Conservation (phyloP, 805 yeast genomes). For the Candida stauntonica region DNA sequence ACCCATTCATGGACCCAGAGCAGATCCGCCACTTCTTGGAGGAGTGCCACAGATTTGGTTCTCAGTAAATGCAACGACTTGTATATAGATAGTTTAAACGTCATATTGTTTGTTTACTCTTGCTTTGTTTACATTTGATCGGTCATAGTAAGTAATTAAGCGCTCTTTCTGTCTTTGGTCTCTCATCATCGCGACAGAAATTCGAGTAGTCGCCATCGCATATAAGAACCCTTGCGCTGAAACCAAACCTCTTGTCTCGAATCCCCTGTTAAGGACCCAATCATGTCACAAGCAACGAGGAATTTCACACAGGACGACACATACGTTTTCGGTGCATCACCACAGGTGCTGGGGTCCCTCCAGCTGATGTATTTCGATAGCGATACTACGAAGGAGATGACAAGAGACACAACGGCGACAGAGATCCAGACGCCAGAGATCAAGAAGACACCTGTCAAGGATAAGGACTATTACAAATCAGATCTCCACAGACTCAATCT, state of each 20-base stretch:
- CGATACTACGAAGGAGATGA: conserved; percentile 36
- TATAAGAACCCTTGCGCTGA: no score
- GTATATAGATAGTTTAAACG: not conserved
- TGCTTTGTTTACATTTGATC: not conserved
- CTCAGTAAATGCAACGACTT: conserved; percentile 27
- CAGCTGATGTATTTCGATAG: conserved; percentile 54
- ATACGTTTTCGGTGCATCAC: conserved; percentile 46
- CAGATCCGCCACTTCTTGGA: conserved; percentile 78
- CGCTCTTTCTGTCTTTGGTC: no score
- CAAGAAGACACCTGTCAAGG: conserved; percentile 3
- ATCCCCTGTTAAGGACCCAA: no score
- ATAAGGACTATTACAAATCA: conserved; percentile 48
- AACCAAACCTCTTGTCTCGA: no score
- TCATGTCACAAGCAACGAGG: no score
- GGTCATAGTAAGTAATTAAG: no score
- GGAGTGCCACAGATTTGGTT: conserved; percentile 82
- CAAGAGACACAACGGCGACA: conserved; percentile 5
- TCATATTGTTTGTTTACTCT: not conserved
- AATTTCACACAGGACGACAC: conserved; percentile 30
- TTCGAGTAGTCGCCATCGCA: no score
- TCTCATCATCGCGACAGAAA: no score
- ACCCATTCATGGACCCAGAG: conserved; percentile 95
- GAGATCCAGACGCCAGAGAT: not conserved
- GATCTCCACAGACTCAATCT: conserved; percentile 58
- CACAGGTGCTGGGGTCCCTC: conserved; percentile 39